These are phyloP conservation scores for Thuja plicata DNA, from an alignment of 83 land plant genomes.

Conservation along the genomic window DNA sequence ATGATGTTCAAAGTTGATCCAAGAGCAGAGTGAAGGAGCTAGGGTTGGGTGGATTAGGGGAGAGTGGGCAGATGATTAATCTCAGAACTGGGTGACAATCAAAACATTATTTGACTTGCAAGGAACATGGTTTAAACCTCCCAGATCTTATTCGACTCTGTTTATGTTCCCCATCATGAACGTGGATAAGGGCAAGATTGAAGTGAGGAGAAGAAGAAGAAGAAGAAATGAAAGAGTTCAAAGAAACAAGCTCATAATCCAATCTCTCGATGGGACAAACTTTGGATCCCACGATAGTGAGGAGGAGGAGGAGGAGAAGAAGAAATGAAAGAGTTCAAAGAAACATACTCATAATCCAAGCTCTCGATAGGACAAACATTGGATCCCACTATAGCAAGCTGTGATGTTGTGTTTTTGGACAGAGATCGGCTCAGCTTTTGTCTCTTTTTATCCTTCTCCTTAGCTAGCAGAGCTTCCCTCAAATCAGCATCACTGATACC, in stretches of 20 bases:
- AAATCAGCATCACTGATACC: neutral
- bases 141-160: too few species aligned
- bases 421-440: conserved; percentile 3
- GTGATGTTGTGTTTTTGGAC: conserved; percentile 52
- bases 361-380: conserved; percentile 68
- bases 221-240: neutral
- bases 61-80: neutral
- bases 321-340: neutral
- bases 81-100: too few species aligned
- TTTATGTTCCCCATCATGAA: too few species aligned
- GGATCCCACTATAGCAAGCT: conserved; percentile 76
- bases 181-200: neutral
- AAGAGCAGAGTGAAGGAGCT: neutral
- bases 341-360: conserved; percentile 79
- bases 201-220: neutral
- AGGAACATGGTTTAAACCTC: too few species aligned
- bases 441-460: neutral
- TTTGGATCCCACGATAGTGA: conserved; percentile 71
- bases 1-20: neutral
- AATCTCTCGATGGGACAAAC: conserved; percentile 71
- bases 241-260: conserved; percentile 69
- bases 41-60: too few species aligned
- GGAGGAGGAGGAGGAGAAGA: neutral
- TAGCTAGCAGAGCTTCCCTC: neutral
- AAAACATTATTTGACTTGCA: too few species aligned